Conservation (phyloP, 2,329 filamentous ascomycete genomes). For the Claviceps sp. region DNA sequence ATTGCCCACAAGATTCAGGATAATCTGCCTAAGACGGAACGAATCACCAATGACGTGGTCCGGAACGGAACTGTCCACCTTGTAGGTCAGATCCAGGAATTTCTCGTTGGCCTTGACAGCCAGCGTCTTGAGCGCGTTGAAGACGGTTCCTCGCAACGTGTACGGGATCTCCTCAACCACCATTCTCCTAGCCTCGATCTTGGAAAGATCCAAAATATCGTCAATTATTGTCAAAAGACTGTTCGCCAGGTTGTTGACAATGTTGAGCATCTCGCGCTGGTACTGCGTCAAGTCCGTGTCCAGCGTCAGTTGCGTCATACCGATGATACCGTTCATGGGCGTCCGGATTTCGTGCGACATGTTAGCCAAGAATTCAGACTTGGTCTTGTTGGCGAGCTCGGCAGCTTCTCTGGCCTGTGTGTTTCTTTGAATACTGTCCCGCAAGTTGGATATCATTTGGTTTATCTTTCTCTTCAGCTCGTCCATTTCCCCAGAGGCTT, state of each 20-base stretch:
- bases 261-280: slow-evolving; percentile 96
- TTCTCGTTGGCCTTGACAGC: slow-evolving; percentile 98
- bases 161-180: slow-evolving; percentile 97
- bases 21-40: slow-evolving; percentile 91
- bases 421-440: slow-evolving; percentile 93
- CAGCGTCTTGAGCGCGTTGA: slow-evolving; percentile 91
- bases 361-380: slow-evolving; percentile 95
- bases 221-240: slow-evolving; percentile 96
- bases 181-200: slow-evolving; percentile 93
- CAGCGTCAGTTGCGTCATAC: slow-evolving; percentile 92
- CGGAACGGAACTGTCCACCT: slow-evolving; percentile 83
- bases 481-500: slow-evolving; percentile 97
- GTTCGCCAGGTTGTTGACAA: slow-evolving; percentile 92
- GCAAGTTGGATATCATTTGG: slow-evolving; percentile 92
- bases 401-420: slow-evolving; percentile 91
- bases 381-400: slow-evolving; percentile 93
- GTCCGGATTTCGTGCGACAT: slow-evolving; percentile 99
- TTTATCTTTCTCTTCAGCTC: slow-evolving; percentile 99
- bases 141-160: slow-evolving; percentile 84
- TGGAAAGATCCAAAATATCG: slow-evolving; percentile 59
- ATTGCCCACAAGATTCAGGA: slow-evolving; percentile 92
- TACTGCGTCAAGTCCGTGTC: slow-evolving; percentile 92
- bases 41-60: slow-evolving; percentile 94
- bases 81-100: slow-evolving; percentile 81
- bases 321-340: slow-evolving; percentile 94